phyloP scores from a whole-genome alignment of 2,329 filamentous ascomycete genomes.

The Cucurbitaria berberidis region DNA sequence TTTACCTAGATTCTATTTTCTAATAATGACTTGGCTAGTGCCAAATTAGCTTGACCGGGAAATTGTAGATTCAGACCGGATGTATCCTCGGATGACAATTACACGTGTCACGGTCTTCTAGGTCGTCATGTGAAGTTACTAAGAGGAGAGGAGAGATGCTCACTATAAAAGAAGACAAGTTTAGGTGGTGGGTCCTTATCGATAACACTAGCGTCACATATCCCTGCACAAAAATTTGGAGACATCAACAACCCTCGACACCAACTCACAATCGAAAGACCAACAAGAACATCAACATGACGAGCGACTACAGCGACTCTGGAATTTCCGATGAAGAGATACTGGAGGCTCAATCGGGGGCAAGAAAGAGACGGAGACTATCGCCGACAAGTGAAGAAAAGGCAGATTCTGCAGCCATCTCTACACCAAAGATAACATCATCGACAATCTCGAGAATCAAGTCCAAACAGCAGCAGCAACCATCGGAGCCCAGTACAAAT shows the following conservation, averaged over 20 bases:
- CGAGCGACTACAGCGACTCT: slow-evolving; percentile 24
- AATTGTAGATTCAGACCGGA: too few relatives aligned
- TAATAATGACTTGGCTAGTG: too few relatives aligned
- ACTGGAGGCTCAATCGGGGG: slow-evolving; percentile 36
- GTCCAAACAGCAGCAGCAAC: slow-evolving; percentile 32
- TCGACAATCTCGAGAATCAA: slow-evolving; percentile 46
- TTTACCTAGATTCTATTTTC: too few relatives aligned
- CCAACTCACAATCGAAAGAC: not conserved
- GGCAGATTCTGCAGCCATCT: slow-evolving; percentile 22
- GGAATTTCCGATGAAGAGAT: slow-evolving; percentile 36
- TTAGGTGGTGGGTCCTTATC: slow-evolving; percentile 22
- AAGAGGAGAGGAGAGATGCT: not conserved
- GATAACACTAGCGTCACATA: slow-evolving; percentile 31
- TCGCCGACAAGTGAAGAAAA: slow-evolving; percentile 26
- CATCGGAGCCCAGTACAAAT: slow-evolving; percentile 1
- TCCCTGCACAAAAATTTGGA: slow-evolving; percentile 38
- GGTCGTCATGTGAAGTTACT: too few relatives aligned
- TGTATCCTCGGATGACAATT: too few relatives aligned
- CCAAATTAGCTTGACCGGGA: too few relatives aligned
- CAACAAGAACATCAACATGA: slow-evolving; percentile 13
- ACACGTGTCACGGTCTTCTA: too few relatives aligned
- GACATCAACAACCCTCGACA: slow-evolving; percentile 4
- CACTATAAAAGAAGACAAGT: not conserved
- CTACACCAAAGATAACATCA: slow-evolving; percentile 16
- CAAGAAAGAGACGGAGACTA: slow-evolving; percentile 47